These are phyloP conservation scores for Euphorbia lathyris DNA, from an alignment of 345 rosid genomes.

Conservation along the genomic window DNA sequence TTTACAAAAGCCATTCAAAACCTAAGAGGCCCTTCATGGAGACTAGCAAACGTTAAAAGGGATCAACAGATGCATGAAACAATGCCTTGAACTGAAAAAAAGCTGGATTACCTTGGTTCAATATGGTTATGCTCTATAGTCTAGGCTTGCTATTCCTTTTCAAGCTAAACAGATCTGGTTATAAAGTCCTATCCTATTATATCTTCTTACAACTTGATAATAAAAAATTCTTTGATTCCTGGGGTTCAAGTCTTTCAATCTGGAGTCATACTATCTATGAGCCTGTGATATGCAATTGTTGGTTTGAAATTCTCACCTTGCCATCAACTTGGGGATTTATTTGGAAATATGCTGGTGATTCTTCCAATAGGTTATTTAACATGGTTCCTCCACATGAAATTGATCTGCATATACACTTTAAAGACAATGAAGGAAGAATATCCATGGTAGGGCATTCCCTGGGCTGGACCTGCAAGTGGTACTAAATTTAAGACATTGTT, in stretches of 20 bases:
- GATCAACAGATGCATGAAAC: background rate
- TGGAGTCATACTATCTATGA: background rate
- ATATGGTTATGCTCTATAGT: background rate
- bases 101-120: background rate
- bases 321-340: background rate
- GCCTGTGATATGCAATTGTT: background rate
- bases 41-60: background rate
- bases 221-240: background rate
- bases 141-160: background rate
- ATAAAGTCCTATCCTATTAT: background rate
- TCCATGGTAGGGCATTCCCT: background rate
- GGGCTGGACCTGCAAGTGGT: background rate
- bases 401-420: background rate
- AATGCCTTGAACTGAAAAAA: background rate
- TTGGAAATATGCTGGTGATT: background rate
- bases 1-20: background rate
- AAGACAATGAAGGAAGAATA: conserved; percentile 2
- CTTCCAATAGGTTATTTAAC: background rate
- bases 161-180: background rate
- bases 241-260: background rate
- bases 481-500: background rate
- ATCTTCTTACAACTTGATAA: background rate
- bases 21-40: background rate
- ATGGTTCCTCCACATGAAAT: background rate
- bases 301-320: background rate